These are phyloP conservation scores for Calonectria pseudoturangicola DNA, from an alignment of 2,329 filamentous ascomycete genomes.

Conservation along the genomic window DNA sequence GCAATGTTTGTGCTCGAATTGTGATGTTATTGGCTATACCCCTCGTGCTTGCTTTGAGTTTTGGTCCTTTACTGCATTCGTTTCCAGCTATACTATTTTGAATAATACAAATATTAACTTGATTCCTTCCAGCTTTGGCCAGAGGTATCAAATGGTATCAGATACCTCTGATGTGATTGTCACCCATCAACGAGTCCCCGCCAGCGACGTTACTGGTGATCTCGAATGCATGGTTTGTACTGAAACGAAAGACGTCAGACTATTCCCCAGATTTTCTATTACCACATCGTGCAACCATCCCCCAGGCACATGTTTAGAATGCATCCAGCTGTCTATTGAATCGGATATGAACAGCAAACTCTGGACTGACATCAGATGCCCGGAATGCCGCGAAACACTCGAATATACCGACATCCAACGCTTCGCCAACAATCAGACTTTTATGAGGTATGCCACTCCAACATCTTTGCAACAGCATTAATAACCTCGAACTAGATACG, in stretches of 20 bases:
- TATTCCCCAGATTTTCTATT: constrained; percentile 59
- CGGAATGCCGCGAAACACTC: constrained; percentile 68
- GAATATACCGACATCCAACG: constrained; percentile 66
- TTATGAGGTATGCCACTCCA: constrained; percentile 59
- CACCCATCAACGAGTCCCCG: constrained; percentile 55
- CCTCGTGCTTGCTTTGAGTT: not conserved
- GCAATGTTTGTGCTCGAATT: not conserved
- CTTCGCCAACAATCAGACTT: constrained; percentile 65
- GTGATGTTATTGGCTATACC: constrained; percentile 13
- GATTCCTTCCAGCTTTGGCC: constrained; percentile 55
- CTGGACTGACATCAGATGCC: constrained; percentile 70
- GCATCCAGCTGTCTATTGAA: constrained; percentile 59
- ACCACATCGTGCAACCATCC: constrained; percentile 59
- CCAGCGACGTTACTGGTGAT: constrained; percentile 48
- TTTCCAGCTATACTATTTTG: constrained; percentile 16
- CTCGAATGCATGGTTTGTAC: constrained; percentile 62
- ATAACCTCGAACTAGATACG: constrained; percentile 59
- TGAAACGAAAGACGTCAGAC: constrained; percentile 54
- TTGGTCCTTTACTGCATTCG: not conserved
- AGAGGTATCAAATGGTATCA: constrained; percentile 57
- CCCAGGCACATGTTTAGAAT: constrained; percentile 59
- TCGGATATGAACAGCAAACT: constrained; percentile 58
- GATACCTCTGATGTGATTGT: constrained; percentile 55
- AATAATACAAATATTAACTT: constrained; percentile 37
- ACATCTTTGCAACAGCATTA: not conserved